Percentiles rank a stretch among this genome's conserved stretches.
phyloP scores from a whole-genome alignment of 805 yeast species.

The Metschnikowia lachancei region DNA sequence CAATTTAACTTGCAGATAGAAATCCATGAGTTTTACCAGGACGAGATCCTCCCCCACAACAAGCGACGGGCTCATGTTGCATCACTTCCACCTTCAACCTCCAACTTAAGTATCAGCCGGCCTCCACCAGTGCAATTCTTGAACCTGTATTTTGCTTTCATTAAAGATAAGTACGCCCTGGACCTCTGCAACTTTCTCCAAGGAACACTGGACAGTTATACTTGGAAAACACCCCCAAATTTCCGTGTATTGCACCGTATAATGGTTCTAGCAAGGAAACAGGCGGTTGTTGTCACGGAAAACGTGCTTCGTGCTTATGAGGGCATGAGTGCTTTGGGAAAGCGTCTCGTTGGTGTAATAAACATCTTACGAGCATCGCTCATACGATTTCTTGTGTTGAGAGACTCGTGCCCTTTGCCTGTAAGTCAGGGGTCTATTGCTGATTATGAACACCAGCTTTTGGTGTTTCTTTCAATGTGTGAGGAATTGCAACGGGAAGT shows the following conservation, averaged over 20 bases:
- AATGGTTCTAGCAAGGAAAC: conserved; percentile 5
- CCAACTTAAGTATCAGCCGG: no score
- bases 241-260: conserved; percentile 1
- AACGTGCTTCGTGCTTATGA: conserved; percentile 13
- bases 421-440: background rate
- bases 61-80: no score
- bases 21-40: background rate
- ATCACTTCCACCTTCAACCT: background rate
- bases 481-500: conserved; percentile 8
- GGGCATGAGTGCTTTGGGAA: conserved; percentile 10
- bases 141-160: background rate
- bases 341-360: conserved; percentile 6
- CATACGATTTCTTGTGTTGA: conserved; percentile 9
- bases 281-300: conserved; percentile 8
- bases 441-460: background rate
- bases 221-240: background rate
- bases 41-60: background rate
- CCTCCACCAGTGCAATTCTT: background rate
- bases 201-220: background rate
- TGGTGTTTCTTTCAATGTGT: conserved; percentile 1
- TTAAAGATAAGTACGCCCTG: background rate
- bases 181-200: background rate
- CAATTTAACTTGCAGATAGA: background rate
- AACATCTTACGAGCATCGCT: conserved; percentile 15
- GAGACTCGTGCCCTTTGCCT: background rate